Conservation (phyloP, 2,329 filamentous ascomycete genomes). For the Aureobasidium namibiae region DNA sequence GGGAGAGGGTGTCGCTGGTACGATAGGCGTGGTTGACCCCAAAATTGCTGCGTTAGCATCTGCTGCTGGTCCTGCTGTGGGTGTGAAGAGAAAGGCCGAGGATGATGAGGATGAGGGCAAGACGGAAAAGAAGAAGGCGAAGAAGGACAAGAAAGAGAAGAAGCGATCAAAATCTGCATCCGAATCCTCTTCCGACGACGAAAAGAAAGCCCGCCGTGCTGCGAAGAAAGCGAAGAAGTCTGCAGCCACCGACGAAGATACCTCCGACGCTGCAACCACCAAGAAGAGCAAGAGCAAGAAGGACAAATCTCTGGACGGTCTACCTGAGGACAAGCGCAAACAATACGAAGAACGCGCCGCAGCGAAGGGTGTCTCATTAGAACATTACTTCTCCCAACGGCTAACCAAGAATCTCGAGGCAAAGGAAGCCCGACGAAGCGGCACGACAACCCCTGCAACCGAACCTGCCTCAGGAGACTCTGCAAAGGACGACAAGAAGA, state of each 20-base stretch:
- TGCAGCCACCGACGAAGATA: neutral
- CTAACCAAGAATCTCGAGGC: constrained; percentile 9
- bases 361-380: constrained; percentile 26
- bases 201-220: constrained; percentile 15
- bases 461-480: constrained; percentile 8
- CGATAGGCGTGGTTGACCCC: constrained; percentile 35
- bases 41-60: constrained; percentile 12
- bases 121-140: constrained; percentile 11
- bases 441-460: neutral
- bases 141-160: constrained; percentile 18
- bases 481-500: constrained; percentile 1
- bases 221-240: constrained; percentile 12
- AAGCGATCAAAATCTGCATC: constrained; percentile 5
- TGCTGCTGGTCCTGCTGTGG: constrained; percentile 2
- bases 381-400: constrained; percentile 16
- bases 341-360: constrained; percentile 26
- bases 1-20: constrained; percentile 70
- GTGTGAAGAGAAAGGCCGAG: constrained; percentile 12
- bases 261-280: neutral
- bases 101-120: constrained; percentile 12
- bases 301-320: constrained; percentile 22
- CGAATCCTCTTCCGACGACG: constrained; percentile 14
- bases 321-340: constrained; percentile 22
- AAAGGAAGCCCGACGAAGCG: constrained; percentile 6
- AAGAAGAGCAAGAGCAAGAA: constrained; percentile 10